phyloP scores from a whole-genome alignment of 495 filamentous ascomycete species.

The Neurospora sp. region DNA sequence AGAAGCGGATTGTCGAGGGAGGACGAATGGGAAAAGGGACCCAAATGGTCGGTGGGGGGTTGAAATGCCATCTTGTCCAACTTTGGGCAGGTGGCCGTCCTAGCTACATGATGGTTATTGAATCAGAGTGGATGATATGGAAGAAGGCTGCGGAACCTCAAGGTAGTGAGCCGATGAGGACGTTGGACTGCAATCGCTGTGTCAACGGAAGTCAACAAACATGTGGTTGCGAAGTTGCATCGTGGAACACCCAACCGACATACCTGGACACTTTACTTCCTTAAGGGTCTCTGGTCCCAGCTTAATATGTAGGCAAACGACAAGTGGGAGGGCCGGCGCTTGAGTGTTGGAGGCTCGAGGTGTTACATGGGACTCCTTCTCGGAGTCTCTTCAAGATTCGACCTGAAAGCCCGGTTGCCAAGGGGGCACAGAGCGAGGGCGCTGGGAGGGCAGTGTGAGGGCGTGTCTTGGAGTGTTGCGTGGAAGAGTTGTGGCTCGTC shows the following conservation, averaged over 20 bases:
- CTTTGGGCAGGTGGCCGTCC: background rate
- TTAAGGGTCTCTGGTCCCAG: background rate
- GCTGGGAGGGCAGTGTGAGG: background rate
- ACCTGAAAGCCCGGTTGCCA: background rate
- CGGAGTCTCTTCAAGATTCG: background rate
- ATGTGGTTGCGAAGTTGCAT: background rate
- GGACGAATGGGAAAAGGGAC: background rate
- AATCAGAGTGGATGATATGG: background rate
- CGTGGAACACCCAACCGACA: background rate
- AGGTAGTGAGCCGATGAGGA: background rate
- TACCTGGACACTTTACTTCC: background rate
- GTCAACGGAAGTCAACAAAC: background rate
- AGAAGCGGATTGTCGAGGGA: background rate
- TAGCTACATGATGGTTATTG: background rate
- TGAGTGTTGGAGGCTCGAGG: background rate
- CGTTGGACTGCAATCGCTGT: background rate
- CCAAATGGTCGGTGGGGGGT: background rate
- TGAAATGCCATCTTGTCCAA: background rate
- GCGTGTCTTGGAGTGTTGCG: background rate
- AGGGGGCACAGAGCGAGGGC: background rate
- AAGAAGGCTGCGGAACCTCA: background rate
- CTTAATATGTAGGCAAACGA: background rate
- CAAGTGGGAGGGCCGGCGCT: background rate
- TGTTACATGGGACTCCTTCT: background rate
- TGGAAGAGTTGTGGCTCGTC: background rate